Evolutionary conservation across 148 eudicot species (phyloP).

Genomic region (Silene latifolia): DNA sequence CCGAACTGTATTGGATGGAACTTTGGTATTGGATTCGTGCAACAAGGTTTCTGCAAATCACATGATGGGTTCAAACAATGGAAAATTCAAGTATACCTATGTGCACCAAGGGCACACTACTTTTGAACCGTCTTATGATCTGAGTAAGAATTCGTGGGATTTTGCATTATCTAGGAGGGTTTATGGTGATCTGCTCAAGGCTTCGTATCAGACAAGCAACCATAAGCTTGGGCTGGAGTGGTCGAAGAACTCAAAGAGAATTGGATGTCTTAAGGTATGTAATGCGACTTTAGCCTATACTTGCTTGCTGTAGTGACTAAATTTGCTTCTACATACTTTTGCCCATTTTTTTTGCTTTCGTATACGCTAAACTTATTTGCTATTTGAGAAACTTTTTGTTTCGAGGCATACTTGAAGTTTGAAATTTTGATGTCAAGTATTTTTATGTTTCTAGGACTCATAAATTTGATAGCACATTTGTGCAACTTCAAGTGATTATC

Average conservation of each 20-base stretch:
- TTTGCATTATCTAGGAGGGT: constrained; percentile 63
- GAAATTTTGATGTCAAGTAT: background rate
- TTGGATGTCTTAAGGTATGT: constrained; percentile 69
- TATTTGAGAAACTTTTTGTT: background rate
- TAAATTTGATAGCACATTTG: background rate
- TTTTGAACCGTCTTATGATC: constrained; percentile 74
- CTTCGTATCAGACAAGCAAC: constrained; percentile 66
- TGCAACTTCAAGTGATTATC: background rate
- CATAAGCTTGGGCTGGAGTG: constrained; percentile 72
- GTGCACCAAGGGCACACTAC: constrained; percentile 56
- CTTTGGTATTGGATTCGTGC: constrained; percentile 58
- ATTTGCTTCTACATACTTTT: background rate
- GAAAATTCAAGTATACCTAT: constrained; percentile 70
- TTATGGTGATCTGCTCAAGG: constrained; percentile 64
- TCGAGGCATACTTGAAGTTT: background rate
- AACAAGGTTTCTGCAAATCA: constrained; percentile 77
- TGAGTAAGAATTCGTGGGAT: constrained; percentile 75
- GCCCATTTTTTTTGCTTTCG: background rate
- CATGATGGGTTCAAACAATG: constrained; percentile 57
- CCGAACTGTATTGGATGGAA: constrained; percentile 66
- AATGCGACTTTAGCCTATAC: background rate
- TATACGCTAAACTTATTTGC: background rate
- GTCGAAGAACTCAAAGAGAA: constrained; percentile 56
- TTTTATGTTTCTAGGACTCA: background rate
- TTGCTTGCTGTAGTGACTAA: background rate